A percentile compares a stretch with the other conserved stretches of the same genome.
Conservation (phyloP, 805 yeast species). For the Metschnikowia matae region DNA sequence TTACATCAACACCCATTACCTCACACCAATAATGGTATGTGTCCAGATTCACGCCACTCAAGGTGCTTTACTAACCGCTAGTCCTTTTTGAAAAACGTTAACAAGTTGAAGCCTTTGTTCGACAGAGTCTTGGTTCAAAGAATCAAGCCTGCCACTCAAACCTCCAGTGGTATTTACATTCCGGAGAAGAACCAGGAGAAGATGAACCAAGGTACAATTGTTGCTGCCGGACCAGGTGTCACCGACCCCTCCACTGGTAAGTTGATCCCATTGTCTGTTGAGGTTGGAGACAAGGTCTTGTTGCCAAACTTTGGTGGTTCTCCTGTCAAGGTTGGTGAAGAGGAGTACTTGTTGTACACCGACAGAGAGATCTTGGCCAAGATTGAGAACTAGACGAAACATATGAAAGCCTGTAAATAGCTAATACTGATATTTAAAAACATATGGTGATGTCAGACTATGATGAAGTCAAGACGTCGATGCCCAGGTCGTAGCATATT, state of each 20-base stretch:
- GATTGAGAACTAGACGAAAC: constrained; percentile 46
- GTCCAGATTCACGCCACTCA: not conserved
- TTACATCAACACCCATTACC: not conserved
- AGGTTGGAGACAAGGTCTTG: constrained; percentile 89
- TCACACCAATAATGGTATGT: constrained; percentile 12
- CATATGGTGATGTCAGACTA: not conserved
- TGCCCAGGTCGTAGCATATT: not conserved
- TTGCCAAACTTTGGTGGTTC: constrained; percentile 95
- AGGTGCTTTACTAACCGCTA: constrained; percentile 23
- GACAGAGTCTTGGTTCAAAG: constrained; percentile 97
- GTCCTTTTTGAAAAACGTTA: constrained; percentile 74
- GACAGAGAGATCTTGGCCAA: constrained; percentile 95
- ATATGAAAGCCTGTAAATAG: constrained; percentile 7
- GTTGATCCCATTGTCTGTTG: constrained; percentile 66
- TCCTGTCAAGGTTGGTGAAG: constrained; percentile 80
- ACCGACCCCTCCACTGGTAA: constrained; percentile 68
- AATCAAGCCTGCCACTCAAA: constrained; percentile 83
- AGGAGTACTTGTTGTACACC: constrained; percentile 77
- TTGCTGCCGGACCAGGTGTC: constrained; percentile 95
- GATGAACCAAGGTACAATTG: constrained; percentile 84
- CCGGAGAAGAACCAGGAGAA: constrained; percentile 97
- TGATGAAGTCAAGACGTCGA: not conserved
- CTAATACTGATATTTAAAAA: not conserved
- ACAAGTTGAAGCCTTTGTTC: constrained; percentile 84
- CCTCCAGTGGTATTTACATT: constrained; percentile 87